Evolutionary conservation across 768 basidiomycete genomes (phyloP).

Genomic region (Antrodiella citrinella): DNA sequence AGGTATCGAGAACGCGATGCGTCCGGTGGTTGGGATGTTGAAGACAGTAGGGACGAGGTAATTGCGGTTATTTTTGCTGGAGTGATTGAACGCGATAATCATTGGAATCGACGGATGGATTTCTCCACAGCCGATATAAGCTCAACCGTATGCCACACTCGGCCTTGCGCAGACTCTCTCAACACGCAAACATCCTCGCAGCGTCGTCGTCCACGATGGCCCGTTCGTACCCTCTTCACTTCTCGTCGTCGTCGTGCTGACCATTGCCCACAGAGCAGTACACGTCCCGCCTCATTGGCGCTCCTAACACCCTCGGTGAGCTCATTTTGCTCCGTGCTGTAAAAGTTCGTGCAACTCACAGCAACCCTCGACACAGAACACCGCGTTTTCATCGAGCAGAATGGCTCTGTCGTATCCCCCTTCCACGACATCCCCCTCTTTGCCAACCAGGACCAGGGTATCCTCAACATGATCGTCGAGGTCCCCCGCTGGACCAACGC

Average conservation of each 20-base stretch:
- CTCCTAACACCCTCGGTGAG: conserved; percentile 90
- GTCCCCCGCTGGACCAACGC: conserved; percentile 99
- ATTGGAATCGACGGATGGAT: not conserved
- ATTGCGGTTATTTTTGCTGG: not conserved
- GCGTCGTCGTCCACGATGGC: conserved; percentile 45
- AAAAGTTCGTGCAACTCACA: not conserved
- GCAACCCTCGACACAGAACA: conserved; percentile 57
- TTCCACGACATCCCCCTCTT: conserved; percentile 99
- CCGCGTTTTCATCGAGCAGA: conserved; percentile 90
- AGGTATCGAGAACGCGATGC: too few species aligned
- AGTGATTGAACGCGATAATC: not conserved
- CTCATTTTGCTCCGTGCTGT: conserved; percentile 12
- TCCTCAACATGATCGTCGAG: conserved; percentile 99
- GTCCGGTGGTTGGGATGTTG: not conserved
- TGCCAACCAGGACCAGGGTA: conserved; percentile 88
- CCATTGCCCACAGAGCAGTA: conserved; percentile 38
- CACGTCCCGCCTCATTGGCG: conserved; percentile 71
- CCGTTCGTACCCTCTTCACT: conserved; percentile 33
- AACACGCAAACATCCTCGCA: conserved; percentile 52
- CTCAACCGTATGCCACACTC: conserved; percentile 1
- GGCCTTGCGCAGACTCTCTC: conserved; percentile 44
- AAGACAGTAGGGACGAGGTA: not conserved
- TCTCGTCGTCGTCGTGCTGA: conserved; percentile 9
- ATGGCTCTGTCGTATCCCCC: conserved; percentile 72
- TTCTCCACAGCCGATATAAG: not conserved